A percentile compares a stretch with the other conserved stretches of the same genome.
phyloP scores from a whole-genome alignment of 495 filamentous ascomycete genomes.

The Chaetomium tenue region DNA sequence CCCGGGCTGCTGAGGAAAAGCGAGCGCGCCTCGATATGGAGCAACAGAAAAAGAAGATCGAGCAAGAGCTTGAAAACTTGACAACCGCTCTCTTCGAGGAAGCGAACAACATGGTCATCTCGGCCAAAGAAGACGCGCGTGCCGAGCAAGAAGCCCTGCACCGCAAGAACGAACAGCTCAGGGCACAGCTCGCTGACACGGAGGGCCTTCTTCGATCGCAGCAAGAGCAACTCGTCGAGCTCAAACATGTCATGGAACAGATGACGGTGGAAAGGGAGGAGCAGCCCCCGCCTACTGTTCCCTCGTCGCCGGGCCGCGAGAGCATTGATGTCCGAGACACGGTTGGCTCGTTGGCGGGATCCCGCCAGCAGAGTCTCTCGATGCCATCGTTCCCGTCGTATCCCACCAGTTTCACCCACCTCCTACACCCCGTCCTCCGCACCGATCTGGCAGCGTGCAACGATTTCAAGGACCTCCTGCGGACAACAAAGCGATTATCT shows the following conservation, averaged over 20 bases:
- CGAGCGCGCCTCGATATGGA: constrained; percentile 64
- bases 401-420: constrained; percentile 78
- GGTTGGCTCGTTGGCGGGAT: constrained; percentile 43
- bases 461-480: constrained; percentile 79
- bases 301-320: constrained; percentile 59
- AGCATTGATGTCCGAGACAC: constrained; percentile 46
- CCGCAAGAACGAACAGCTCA: constrained; percentile 52
- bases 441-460: constrained; percentile 76
- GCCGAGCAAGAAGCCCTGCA: constrained; percentile 38
- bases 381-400: constrained; percentile 71
- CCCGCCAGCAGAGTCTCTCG: constrained; percentile 44
- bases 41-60: constrained; percentile 66
- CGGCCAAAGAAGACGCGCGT: constrained; percentile 43
- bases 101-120: constrained; percentile 95
- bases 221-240: constrained; percentile 86
- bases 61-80: constrained; percentile 80
- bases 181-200: constrained; percentile 49
- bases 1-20: constrained; percentile 61
- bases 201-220: constrained; percentile 84
- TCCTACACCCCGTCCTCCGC: constrained; percentile 78
- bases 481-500: constrained; percentile 61
- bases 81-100: constrained; percentile 92
- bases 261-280: constrained; percentile 76
- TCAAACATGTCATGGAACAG: constrained; percentile 87
- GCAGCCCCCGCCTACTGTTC: constrained; percentile 59